These are phyloP conservation scores for Monosporascus sp. DNA, from an alignment of 2,329 filamentous ascomycete genomes.

Conservation along the genomic window DNA sequence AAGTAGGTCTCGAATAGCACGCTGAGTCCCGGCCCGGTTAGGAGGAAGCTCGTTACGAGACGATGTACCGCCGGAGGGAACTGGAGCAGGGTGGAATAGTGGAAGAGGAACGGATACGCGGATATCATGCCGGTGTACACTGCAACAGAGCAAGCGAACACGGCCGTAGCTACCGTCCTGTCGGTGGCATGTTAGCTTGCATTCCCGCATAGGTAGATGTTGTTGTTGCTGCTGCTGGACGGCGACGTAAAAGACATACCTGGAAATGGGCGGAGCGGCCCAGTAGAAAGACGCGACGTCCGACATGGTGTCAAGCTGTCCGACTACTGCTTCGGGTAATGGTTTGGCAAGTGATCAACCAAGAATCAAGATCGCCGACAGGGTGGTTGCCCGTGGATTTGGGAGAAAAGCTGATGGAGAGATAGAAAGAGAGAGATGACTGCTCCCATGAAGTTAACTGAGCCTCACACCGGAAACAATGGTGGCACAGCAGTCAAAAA, in stretches of 20 bases:
- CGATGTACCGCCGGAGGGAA: slow-evolving; percentile 44
- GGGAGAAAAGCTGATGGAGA: neutral
- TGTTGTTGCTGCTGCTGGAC: neutral
- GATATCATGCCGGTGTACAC: slow-evolving; percentile 54
- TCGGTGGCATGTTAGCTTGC: slow-evolving; percentile 8
- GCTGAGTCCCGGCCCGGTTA: slow-evolving; percentile 34
- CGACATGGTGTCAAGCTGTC: slow-evolving; percentile 21
- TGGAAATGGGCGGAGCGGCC: slow-evolving; percentile 35
- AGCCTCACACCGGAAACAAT: slow-evolving; percentile 16
- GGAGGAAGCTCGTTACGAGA: slow-evolving; percentile 35
- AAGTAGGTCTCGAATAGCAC: slow-evolving; percentile 73
- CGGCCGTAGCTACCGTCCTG: slow-evolving; percentile 63
- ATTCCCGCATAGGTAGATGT: neutral
- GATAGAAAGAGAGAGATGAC: slow-evolving; percentile 7
- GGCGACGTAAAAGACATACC: slow-evolving; percentile 20
- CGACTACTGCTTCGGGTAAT: no score
- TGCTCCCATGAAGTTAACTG: slow-evolving; percentile 8
- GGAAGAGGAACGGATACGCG: slow-evolving; percentile 48
- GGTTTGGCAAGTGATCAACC: no score
- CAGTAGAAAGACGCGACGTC: slow-evolving; percentile 35
- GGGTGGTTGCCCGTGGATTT: no score
- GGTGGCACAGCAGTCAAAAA: slow-evolving; percentile 17
- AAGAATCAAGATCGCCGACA: no score
- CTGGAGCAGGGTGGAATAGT: slow-evolving; percentile 46
- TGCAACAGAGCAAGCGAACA: slow-evolving; percentile 57